Conservation (phyloP, 768 basidiomycete species). For the Suillus luteus region DNA sequence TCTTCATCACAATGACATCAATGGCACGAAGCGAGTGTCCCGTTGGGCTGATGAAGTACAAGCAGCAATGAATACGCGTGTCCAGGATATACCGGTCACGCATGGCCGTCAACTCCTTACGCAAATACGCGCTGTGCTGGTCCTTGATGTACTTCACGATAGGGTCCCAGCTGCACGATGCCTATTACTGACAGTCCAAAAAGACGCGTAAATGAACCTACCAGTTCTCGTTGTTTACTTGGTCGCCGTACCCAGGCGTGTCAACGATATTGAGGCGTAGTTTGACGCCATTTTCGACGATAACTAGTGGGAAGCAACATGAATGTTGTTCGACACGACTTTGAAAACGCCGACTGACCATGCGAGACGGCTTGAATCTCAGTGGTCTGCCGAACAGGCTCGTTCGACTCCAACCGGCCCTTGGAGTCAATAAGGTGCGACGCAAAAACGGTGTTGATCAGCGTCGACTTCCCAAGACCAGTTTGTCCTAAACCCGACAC, state of each 20-base stretch:
- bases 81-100: constrained; percentile 98
- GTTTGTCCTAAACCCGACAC: constrained; percentile 72
- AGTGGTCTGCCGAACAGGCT: constrained; percentile 92
- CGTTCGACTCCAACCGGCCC: constrained; percentile 85
- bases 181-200: constrained; percentile 12
- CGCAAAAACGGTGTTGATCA: constrained; percentile 99
- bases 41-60: constrained; percentile 99
- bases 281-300: constrained; percentile 94
- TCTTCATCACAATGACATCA: constrained; percentile 99
- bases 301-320: constrained; percentile 54
- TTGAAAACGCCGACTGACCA: constrained; percentile 52
- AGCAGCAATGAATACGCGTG: constrained; percentile 96
- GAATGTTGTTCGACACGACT: constrained; percentile 11
- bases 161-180: constrained; percentile 85
- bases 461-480: constrained; percentile 96
- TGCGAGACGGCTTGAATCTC: constrained; percentile 96
- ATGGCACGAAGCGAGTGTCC: constrained; percentile 95
- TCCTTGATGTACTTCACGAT: constrained; percentile 99
- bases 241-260: constrained; percentile 98
- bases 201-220: constrained; percentile 38
- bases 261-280: constrained; percentile 97
- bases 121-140: constrained; percentile 97
- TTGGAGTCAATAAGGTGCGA: constrained; percentile 98
- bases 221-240: constrained; percentile 99
- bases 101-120: constrained; percentile 98